Base-by-base conservation (phyloP, 495 filamentous ascomycete species). In the Penicillium ucsense region DNA sequence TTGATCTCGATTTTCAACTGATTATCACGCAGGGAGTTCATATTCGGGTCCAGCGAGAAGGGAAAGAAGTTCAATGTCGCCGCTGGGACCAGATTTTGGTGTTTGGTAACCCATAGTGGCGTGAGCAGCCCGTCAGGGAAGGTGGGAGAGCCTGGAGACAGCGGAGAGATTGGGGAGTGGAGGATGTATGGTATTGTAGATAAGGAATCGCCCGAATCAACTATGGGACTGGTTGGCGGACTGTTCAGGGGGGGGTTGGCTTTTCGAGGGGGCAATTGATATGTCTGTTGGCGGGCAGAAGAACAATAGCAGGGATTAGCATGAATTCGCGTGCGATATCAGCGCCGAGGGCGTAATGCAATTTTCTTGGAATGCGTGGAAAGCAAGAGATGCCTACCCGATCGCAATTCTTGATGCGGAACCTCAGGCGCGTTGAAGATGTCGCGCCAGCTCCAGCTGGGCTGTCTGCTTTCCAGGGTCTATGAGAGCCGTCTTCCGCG, bases 71-170 rank as follows among this genome's bases (percentile, higher is more conserved):
- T 82, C 34, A 94, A 71, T 45, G 84, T 81, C n/a, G 85, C 77
- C 36, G 87, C 81, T 2, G 90, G 90, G 34, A 96, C 70, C 5
- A 86, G 70, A 6, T 81, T 66, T 53, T 94, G 88, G 61, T 95
- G 89, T 61, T 95, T 96, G 35, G 77, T 77, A 11, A 88, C 68
- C 90, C 90, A 96, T 45, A 81, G 65, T 3, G 83, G 75, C 32
- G 86, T 80, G 61, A 96, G 80, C 35, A 95, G 60, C 4, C 90
- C 90, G 71, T 95, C 90, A 11, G 90, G 88, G 51, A 86, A 95
- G 9, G 90, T 77, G 3, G 80, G 74, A 0, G 89, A 92, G 29
- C 76, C 73, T 3, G 88, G 87, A 12, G 85, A 87, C 44, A 95
- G 71, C 5, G 90, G 90, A 5, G 90, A 96, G 43, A 94, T 79